phyloP scores from a whole-genome alignment of 2,329 filamentous ascomycete species.

The Colletotrichum sp. region DNA sequence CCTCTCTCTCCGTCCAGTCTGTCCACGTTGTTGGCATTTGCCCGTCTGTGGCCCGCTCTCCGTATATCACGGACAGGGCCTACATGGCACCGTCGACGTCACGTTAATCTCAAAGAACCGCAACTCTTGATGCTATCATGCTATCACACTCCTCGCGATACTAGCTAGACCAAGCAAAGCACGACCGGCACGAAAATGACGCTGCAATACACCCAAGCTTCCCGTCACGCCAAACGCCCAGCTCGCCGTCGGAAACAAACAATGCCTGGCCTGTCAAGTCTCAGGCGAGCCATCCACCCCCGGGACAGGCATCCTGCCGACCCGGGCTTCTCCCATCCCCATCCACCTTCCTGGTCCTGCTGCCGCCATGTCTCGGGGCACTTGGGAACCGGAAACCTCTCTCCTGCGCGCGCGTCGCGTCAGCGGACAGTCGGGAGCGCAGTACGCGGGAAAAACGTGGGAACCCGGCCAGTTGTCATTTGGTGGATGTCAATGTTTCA shows the following conservation, averaged over 20 bases:
- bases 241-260: conserved; percentile 5
- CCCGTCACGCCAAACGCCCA: background rate
- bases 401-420: background rate
- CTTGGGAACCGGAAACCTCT: background rate
- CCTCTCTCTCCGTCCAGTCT: background rate
- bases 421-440: background rate
- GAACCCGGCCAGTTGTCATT: conserved; percentile 9
- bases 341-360: background rate
- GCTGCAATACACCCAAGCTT: background rate
- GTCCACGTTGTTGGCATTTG: background rate
- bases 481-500: conserved; percentile 14
- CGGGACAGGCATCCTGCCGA: conserved; percentile 6
- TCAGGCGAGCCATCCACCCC: background rate
- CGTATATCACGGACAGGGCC: background rate
- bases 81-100: background rate
- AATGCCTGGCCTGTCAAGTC: conserved; percentile 10
- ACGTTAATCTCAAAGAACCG: background rate
- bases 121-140: background rate
- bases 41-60: background rate
- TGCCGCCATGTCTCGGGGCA: background rate
- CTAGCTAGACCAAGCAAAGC: background rate
- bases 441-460: conserved; percentile 12
- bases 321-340: background rate
- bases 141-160: background rate
- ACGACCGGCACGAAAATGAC: background rate